These are phyloP conservation scores for Pestalotiopsis sp. DNA, from an alignment of 2,329 filamentous ascomycete species.

Conservation along the genomic window DNA sequence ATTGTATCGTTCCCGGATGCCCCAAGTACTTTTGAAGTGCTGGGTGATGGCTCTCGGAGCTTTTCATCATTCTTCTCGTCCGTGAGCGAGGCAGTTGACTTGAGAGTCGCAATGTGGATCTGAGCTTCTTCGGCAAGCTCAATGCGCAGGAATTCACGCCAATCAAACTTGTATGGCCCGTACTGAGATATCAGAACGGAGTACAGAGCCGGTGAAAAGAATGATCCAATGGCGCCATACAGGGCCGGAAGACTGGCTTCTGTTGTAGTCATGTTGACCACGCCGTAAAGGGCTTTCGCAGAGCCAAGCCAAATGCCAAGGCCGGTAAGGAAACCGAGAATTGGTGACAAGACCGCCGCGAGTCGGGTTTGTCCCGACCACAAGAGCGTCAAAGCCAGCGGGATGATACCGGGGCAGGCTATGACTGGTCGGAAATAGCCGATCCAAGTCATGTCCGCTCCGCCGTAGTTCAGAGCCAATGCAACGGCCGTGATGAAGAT, in stretches of 20 bases:
- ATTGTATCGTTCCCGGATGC: conserved; percentile 18
- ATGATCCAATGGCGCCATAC: conserved; percentile 44
- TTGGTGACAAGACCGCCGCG: conserved; percentile 35
- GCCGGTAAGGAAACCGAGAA: conserved; percentile 44
- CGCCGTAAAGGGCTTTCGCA: conserved; percentile 38
- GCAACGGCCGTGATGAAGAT: conserved; percentile 49
- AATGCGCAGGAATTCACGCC: conserved; percentile 44
- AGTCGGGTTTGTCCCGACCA: conserved; percentile 47
- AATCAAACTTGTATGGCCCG: conserved; percentile 34
- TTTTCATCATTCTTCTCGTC: neutral
- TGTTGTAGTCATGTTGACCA: conserved; percentile 41
- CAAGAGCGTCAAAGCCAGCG: conserved; percentile 42
- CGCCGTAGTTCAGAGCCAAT: conserved; percentile 48
- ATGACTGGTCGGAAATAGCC: conserved; percentile 29
- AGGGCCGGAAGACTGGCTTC: conserved; percentile 40
- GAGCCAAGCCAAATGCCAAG: conserved; percentile 45
- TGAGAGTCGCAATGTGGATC: neutral
- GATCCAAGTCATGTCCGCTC: conserved; percentile 48
- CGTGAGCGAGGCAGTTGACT: neutral
- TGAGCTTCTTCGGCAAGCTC: conserved; percentile 43
- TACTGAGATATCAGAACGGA: conserved; percentile 43
- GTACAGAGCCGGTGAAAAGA: conserved; percentile 47
- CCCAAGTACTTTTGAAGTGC: neutral
- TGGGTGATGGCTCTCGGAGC: neutral
- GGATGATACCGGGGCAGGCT: conserved; percentile 39